Base-by-base conservation (phyloP, 2,329 filamentous ascomycete genomes). In the Pezicula rhizophila region DNA sequence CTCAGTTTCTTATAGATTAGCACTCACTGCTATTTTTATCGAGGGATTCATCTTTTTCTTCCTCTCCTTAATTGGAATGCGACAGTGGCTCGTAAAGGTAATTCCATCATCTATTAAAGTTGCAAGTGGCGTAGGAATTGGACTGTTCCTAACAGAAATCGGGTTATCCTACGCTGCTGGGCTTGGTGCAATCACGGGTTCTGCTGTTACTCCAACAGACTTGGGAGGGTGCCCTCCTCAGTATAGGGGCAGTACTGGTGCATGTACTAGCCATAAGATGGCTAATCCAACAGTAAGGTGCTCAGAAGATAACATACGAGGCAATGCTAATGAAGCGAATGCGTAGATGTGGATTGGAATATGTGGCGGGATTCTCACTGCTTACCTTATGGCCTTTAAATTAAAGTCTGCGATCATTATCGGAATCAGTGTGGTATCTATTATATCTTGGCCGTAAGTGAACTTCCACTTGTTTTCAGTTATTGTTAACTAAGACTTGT, bases 311-410 rank as follows among this genome's bases (percentile, higher is more conserved):
- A 17, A 12, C 8, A 11, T 6, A 18, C 7, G 12, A 18, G 12
- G 17, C 38, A 14, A 7, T 0, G 3, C 3, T n/a, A 34, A 33
- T 40, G 50, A 25, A 42, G 20, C 42, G 5, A 3, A n/a, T 1
- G 3, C 2, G 12, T 51, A 83, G 80, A 72, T 95, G 76, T 96
- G 90, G 90, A 79, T 95, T 47, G 90, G 87, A 10, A 85, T 89
- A 62, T 81, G 84, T 47, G 88, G 89, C 12, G 88, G 89, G 33
- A 74, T 95, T 41, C 66, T 95, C 33, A 92, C 89, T 0, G 82
- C 86, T 5, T 78, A 92, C 56, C 79, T 95, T 67, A 89, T 89
- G 85, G 78, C 85, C 15, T 90, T 85, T 64, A 79, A 83, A 35
- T 74, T 89, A 68, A 89, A 88, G 63, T 84, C 84, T 47, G 84